Percentiles rank a stretch among this genome's conserved stretches.
phyloP scores from a whole-genome alignment of 139 green algal species.

The Coelastrella sp. region DNA sequence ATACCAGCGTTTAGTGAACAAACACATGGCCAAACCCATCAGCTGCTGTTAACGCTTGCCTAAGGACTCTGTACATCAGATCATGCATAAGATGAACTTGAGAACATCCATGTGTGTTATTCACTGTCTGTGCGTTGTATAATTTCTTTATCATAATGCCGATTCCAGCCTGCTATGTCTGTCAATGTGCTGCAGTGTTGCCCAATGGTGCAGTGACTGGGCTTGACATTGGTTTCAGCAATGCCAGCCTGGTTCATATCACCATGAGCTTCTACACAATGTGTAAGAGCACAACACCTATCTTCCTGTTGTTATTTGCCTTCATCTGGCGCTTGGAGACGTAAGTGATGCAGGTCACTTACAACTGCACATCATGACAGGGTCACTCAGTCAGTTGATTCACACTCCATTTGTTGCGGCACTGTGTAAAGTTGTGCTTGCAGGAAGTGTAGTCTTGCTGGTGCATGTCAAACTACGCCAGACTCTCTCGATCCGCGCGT shows the following conservation, averaged over 20 bases:
- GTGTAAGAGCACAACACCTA: constrained; percentile 92
- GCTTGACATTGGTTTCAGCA: constrained; percentile 95
- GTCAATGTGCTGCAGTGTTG: constrained; percentile 76
- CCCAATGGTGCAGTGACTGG: constrained; percentile 91
- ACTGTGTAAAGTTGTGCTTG: background rate
- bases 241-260: constrained; percentile 91
- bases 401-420: background rate
- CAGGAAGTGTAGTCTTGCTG: background rate
- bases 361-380: no score
- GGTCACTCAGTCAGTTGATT: no score
- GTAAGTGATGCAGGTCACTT: constrained; percentile 55
- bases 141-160: no score
- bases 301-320: constrained; percentile 95
- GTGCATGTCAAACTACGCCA: background rate
- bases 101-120: no score
- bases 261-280: constrained; percentile 97
- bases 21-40: background rate
- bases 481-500: no score
- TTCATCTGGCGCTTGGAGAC: constrained; percentile 91
- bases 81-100: no score
- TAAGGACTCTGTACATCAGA: no score
- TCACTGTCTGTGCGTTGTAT: background rate
- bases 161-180: no score
- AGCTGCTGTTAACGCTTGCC: no score
- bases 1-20: background rate